Conservation (phyloP, 805 yeast species). For the Candida germanica region DNA sequence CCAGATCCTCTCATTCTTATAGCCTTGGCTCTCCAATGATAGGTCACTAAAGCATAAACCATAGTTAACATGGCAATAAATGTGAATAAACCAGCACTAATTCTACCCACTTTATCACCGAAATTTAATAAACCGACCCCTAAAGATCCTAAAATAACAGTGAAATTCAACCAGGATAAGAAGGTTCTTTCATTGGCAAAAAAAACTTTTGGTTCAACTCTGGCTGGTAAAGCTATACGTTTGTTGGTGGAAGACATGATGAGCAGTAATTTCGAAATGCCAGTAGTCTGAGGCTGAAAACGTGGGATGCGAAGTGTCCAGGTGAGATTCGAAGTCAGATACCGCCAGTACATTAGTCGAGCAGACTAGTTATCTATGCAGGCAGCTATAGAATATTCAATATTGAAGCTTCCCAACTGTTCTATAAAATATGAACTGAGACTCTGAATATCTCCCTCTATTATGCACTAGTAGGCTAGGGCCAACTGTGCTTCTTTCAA, state of each 20-base stretch:
- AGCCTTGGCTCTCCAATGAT: slow-evolving; percentile 99
- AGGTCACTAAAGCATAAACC: slow-evolving; percentile 92
- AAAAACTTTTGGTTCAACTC: slow-evolving; percentile 98
- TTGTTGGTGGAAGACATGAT: slow-evolving; percentile 47
- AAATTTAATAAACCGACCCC: slow-evolving; percentile 95
- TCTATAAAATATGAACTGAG: no score
- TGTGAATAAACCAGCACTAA: slow-evolving; percentile 92
- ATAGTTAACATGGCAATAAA: slow-evolving; percentile 96
- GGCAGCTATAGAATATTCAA: no score
- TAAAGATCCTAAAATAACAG: slow-evolving; percentile 95
- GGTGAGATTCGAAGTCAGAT: no score
- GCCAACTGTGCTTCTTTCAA: no score
- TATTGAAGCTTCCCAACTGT: no score
- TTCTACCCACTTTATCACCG: slow-evolving; percentile 90
- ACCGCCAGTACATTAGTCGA: no score
- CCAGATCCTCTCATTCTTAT: slow-evolving; percentile 97
- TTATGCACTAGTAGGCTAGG: no score
- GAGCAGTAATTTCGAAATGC: neutral
- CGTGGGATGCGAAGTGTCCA: neutral
- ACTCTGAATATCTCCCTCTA: no score
- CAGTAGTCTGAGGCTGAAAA: neutral
- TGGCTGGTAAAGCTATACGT: slow-evolving; percentile 94
- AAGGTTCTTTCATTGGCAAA: slow-evolving; percentile 99
- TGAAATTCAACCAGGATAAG: slow-evolving; percentile 96
- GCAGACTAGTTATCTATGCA: no score